A percentile compares a stretch with the other conserved stretches of the same genome.
These are phyloP conservation scores for Rhodotorula toruloides DNA, from an alignment of 768 basidiomycete species.

Conservation along the genomic window DNA sequence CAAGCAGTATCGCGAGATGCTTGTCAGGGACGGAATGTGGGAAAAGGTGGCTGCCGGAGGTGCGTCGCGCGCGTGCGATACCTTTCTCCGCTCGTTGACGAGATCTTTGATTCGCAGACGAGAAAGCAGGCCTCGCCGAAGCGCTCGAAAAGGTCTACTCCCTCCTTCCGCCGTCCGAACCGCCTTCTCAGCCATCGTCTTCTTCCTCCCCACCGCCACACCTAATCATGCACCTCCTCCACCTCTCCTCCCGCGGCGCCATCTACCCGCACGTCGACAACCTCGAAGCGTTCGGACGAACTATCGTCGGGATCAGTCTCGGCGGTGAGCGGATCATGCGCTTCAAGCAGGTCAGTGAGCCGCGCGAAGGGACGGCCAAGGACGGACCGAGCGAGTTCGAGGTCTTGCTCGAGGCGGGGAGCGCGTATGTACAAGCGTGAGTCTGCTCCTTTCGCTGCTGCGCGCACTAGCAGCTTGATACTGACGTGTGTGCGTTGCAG, in stretches of 20 bases:
- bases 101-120: too few relatives aligned
- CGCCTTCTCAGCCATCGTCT: not conserved
- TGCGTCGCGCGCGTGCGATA: not conserved
- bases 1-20: slow-evolving; percentile 35
- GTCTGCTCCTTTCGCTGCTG: slow-evolving; percentile 14
- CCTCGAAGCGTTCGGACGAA: slow-evolving; percentile 47
- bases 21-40: slow-evolving; percentile 23
- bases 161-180: slow-evolving; percentile 4
- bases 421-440: slow-evolving; percentile 49
- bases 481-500: slow-evolving; percentile 24
- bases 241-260: slow-evolving; percentile 47
- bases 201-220: slow-evolving; percentile 6
- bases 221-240: slow-evolving; percentile 47
- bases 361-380: not conserved
- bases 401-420: slow-evolving; percentile 45
- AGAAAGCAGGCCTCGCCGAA: not conserved
- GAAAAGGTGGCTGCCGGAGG: not conserved
- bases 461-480: not conserved
- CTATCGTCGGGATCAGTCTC: slow-evolving; percentile 48
- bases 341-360: slow-evolving; percentile 39
- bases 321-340: slow-evolving; percentile 47
- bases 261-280: slow-evolving; percentile 51
- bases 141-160: slow-evolving; percentile 31
- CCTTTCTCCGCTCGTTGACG: too few relatives aligned
- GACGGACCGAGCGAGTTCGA: slow-evolving; percentile 43